These are phyloP conservation scores for Massarina eburnea DNA, from an alignment of 2,329 filamentous ascomycete species.

Conservation along the genomic window DNA sequence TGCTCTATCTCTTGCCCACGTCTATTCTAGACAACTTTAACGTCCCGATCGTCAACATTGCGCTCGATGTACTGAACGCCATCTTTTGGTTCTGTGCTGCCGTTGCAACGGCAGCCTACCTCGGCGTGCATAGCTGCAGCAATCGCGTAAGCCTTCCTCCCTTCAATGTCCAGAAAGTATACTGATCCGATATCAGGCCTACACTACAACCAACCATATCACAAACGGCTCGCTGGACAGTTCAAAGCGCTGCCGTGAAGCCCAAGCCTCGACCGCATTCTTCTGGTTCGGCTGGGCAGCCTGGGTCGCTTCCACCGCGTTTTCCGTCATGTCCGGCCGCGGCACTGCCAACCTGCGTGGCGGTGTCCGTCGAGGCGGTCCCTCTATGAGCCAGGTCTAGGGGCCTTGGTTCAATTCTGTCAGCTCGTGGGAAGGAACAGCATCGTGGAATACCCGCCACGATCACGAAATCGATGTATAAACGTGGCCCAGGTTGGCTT, in stretches of 20 bases:
- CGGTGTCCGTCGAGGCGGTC: conserved; percentile 48
- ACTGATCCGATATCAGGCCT: conserved; percentile 32
- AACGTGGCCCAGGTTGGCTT: background rate
- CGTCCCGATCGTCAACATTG: conserved; percentile 56
- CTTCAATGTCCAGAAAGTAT: background rate
- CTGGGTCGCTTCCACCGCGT: conserved; percentile 58
- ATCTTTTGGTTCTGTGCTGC: conserved; percentile 72
- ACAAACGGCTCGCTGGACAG: conserved; percentile 63
- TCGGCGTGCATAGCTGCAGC: conserved; percentile 69
- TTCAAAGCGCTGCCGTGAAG: conserved; percentile 69
- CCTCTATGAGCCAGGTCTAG: conserved; percentile 60
- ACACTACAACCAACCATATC: conserved; percentile 57
- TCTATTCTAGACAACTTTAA: conserved; percentile 57
- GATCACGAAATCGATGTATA: background rate
- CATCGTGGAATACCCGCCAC: conserved; percentile 29
- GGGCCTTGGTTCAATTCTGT: conserved; percentile 22
- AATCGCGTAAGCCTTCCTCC: conserved; percentile 51
- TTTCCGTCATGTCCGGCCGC: conserved; percentile 58
- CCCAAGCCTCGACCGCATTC: conserved; percentile 74
- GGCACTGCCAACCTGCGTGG: conserved; percentile 51
- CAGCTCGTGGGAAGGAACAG: conserved; percentile 14
- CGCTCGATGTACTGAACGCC: conserved; percentile 60
- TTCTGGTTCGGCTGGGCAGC: conserved; percentile 75
- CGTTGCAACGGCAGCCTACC: conserved; percentile 70
- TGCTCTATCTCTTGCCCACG: conserved; percentile 63